Evolutionary conservation across 2,329 filamentous ascomycete genomes (phyloP).

Genomic region (Botryotinia calthae): DNA sequence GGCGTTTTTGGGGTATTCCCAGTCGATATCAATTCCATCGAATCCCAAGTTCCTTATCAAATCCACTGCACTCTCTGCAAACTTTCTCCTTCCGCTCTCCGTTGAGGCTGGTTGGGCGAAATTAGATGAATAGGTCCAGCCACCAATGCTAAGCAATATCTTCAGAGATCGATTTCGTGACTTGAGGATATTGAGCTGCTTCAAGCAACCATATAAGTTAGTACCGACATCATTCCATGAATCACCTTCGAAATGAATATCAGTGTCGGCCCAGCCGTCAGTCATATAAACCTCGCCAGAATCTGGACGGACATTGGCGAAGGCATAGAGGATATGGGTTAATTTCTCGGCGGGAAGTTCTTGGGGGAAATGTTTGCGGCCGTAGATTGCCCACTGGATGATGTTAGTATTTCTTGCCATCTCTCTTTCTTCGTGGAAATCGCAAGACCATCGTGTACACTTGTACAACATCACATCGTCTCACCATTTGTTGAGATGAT

Average conservation of each 20-base stretch:
- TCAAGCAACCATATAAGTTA: conserved; percentile 85
- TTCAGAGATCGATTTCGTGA: conserved; percentile 78
- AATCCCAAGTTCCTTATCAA: conserved; percentile 80
- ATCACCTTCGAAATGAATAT: conserved; percentile 51
- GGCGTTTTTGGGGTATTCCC: conserved; percentile 61
- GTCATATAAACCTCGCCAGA: conserved; percentile 73
- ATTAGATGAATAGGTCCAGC: conserved; percentile 88
- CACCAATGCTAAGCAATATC: conserved; percentile 80
- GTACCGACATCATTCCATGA: conserved; percentile 69
- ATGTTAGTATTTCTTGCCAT: conserved; percentile 21
- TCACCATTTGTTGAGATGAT: not conserved
- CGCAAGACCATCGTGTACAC: conserved; percentile 10
- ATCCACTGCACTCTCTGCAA: conserved; percentile 71
- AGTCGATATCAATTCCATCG: conserved; percentile 67
- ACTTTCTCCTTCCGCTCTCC: conserved; percentile 62
- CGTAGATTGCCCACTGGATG: conserved; percentile 70
- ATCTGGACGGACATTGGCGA: conserved; percentile 79
- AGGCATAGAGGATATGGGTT: conserved; percentile 87
- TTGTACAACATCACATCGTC: not conserved
- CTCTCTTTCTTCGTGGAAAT: not conserved
- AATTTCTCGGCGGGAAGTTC: conserved; percentile 77
- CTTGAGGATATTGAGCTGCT: conserved; percentile 85
- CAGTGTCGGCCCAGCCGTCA: conserved; percentile 61
- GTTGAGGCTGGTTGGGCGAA: conserved; percentile 75
- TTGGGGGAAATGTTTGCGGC: conserved; percentile 78